phyloP scores from a whole-genome alignment of 371 early-diverging fungal species.

The Rhizomucor miehei region DNA sequence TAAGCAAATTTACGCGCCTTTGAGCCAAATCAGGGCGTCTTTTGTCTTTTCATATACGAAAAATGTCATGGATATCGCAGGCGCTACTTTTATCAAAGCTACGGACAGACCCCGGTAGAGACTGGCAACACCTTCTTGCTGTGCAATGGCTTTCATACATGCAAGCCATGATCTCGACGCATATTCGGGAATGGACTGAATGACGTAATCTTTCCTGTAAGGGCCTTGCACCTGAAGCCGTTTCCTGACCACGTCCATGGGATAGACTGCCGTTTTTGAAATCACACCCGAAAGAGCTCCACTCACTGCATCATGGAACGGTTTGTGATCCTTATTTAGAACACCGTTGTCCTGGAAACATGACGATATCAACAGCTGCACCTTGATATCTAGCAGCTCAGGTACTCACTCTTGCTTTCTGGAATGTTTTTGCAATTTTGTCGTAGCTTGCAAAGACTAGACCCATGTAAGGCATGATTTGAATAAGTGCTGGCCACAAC shows the following conservation, averaged over 20 bases:
- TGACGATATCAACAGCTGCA: neutral
- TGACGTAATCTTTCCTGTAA: constrained; percentile 40
- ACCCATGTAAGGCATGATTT: constrained; percentile 95
- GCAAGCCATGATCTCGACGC: constrained; percentile 40
- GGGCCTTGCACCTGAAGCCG: constrained; percentile 81
- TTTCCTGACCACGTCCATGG: constrained; percentile 86
- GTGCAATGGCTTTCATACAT: constrained; percentile 60
- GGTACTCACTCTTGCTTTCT: constrained; percentile 33
- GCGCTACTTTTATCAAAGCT: constrained; percentile 83
- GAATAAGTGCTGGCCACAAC: constrained; percentile 74
- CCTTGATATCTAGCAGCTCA: neutral
- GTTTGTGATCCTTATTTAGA: constrained; percentile 25
- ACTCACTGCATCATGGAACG: constrained; percentile 65
- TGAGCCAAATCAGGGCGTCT: constrained; percentile 33
- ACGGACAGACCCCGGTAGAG: constrained; percentile 88
- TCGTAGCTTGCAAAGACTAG: constrained; percentile 78
- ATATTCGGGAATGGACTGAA: constrained; percentile 51
- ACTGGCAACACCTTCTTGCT: constrained; percentile 75
- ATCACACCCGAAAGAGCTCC: constrained; percentile 84
- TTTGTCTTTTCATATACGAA: constrained; percentile 69
- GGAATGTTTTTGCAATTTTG: constrained; percentile 42
- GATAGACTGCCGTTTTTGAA: constrained; percentile 85
- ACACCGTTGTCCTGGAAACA: constrained; percentile 25
- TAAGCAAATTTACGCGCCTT: constrained; percentile 10
- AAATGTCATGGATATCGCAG: constrained; percentile 85